Conservation (phyloP, 1,284 basidiomycete genomes). For the Volvariella surrecta region DNA sequence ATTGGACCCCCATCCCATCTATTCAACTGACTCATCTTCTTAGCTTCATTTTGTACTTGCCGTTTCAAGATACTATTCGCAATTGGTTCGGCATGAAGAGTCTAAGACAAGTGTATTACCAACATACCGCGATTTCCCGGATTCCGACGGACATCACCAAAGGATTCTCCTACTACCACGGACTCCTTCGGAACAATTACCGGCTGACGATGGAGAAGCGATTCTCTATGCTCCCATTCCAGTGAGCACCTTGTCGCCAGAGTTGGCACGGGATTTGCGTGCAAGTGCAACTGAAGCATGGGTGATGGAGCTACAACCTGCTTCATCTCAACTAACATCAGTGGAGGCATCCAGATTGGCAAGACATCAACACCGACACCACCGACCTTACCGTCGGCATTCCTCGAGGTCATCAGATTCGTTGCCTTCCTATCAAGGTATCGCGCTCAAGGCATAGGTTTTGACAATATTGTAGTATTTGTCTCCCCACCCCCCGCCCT, state of each 20-base stretch:
- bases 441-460: no score
- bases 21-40: conserved; percentile 3
- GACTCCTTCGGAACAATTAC: conserved; percentile 7
- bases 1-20: conserved; percentile 6
- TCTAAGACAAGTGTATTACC: conserved; percentile 16
- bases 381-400: conserved; percentile 22
- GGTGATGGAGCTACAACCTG: conserved; percentile 28
- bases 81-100: conserved; percentile 34
- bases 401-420: no score
- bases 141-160: conserved; percentile 18
- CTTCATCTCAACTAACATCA: conserved; percentile 10
- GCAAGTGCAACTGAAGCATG: conserved; percentile 58
- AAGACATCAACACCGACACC: conserved; percentile 13
- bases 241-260: conserved; percentile 40
- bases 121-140: conserved; percentile 12
- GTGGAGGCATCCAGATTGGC: neutral
- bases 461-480: no score
- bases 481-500: no score
- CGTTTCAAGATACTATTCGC: conserved; percentile 54
- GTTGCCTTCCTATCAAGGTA: no score
- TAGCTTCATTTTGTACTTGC: conserved; percentile 69
- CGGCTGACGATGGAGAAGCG: conserved; percentile 15
- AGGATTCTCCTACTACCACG: conserved; percentile 50
- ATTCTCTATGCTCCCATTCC: conserved; percentile 67
- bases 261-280: conserved; percentile 24